A percentile compares a stretch with the other conserved stretches of the same genome.
Evolutionary conservation across 1,139 yeast species (phyloP).

Genomic region (Pichia terricola): DNA sequence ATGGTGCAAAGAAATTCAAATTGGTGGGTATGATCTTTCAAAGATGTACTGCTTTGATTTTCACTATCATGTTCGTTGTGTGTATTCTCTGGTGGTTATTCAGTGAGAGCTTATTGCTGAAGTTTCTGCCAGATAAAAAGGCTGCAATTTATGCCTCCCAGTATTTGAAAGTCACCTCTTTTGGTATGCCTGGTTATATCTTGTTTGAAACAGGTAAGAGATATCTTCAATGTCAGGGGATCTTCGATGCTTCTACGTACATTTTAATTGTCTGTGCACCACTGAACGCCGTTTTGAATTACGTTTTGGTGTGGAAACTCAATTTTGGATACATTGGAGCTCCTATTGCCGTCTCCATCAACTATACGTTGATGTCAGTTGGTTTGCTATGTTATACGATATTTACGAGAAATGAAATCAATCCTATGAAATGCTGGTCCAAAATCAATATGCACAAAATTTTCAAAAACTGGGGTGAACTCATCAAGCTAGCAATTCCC

Average conservation of each 20-base stretch:
- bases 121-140: conserved; percentile 27
- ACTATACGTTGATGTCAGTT: conserved; percentile 46
- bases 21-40: conserved; percentile 46
- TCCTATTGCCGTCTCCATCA: conserved; percentile 48
- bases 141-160: conserved; percentile 44
- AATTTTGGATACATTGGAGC: conserved; percentile 46
- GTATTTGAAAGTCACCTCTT: conserved; percentile 40
- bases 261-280: conserved; percentile 46
- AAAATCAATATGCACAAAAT: conserved; percentile 30
- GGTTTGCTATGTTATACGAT: conserved; percentile 36
- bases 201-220: conserved; percentile 46
- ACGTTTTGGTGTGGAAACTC: conserved; percentile 33
- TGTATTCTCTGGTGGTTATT: conserved; percentile 40
- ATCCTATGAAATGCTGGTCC: conserved; percentile 36
- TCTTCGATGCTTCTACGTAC: conserved; percentile 43
- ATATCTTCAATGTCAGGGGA: conserved; percentile 45
- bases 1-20: conserved; percentile 44
- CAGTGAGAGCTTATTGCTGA: conserved; percentile 24
- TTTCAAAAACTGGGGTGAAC: conserved; percentile 38
- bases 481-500: conserved; percentile 43
- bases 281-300: conserved; percentile 41
- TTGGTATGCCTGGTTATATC: conserved; percentile 50
- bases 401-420: conserved; percentile 26
- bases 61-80: conserved; percentile 40
- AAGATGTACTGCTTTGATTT: conserved; percentile 43